A percentile compares a stretch with the other conserved stretches of the same genome.
Evolutionary conservation across 1,139 yeast genomes (phyloP).

Genomic region (Sporopachydermia cereana): DNA sequence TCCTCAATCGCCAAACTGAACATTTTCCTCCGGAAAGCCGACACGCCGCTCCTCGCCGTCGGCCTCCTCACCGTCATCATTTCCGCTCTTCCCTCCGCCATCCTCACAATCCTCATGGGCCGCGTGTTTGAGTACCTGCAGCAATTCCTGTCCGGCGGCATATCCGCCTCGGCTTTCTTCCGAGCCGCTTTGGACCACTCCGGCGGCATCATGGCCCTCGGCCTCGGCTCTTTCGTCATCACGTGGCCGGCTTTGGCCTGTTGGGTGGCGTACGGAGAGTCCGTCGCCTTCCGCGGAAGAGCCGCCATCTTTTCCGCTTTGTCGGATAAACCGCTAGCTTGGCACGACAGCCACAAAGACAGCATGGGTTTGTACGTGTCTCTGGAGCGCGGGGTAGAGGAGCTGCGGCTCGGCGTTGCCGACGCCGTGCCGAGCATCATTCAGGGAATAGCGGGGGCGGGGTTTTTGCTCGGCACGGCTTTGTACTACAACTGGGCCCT

Average conservation of each 20-base stretch:
- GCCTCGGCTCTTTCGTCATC: slow-evolving; percentile 38
- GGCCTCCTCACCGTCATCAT: slow-evolving; percentile 22
- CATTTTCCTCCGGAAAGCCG: slow-evolving; percentile 13
- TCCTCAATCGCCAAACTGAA: background rate
- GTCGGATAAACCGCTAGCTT: slow-evolving; percentile 30
- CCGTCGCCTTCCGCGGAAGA: slow-evolving; percentile 52
- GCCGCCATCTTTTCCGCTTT: slow-evolving; percentile 28
- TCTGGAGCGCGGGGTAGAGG: slow-evolving; percentile 56
- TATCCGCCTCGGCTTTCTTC: slow-evolving; percentile 27
- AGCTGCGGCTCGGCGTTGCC: slow-evolving; percentile 56
- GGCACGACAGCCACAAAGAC: slow-evolving; percentile 16
- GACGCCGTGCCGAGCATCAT: slow-evolving; percentile 50
- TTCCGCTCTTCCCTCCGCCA: slow-evolving; percentile 47
- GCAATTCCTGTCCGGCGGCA: slow-evolving; percentile 24
- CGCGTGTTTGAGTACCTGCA: slow-evolving; percentile 44
- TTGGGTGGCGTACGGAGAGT: slow-evolving; percentile 70
- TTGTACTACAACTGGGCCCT: slow-evolving; percentile 75
- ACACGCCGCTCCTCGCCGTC: slow-evolving; percentile 17
- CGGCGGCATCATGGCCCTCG: slow-evolving; percentile 45
- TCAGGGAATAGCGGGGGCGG: slow-evolving; percentile 39
- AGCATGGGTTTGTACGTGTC: background rate
- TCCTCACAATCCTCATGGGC: slow-evolving; percentile 56
- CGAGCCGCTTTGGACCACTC: slow-evolving; percentile 35
- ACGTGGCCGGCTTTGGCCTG: slow-evolving; percentile 44
- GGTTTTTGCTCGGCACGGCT: slow-evolving; percentile 53